Percentiles rank a stretch among this genome's conserved stretches.
phyloP scores from a whole-genome alignment of 257 asterid species.

The Ilex asprella region DNA sequence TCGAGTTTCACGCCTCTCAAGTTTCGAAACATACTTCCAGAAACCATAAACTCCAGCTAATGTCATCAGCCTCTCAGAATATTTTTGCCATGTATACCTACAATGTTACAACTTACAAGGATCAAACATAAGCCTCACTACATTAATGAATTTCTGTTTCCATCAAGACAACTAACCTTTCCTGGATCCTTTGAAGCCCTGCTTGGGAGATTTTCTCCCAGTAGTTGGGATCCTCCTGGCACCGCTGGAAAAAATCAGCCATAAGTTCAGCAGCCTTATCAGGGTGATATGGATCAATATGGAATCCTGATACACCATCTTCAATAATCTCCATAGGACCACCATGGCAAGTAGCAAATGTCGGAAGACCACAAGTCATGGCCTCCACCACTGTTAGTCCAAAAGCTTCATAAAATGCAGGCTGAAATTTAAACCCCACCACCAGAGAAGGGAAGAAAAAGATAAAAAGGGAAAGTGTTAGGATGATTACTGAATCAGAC shows the following conservation, averaged over 20 bases:
- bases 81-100: slow-evolving; percentile 93
- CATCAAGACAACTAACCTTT: slow-evolving; percentile 34
- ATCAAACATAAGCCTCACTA: neutral
- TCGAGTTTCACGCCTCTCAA: slow-evolving; percentile 85
- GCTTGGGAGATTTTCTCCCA: slow-evolving; percentile 65
- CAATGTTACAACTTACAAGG: neutral
- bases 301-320: slow-evolving; percentile 79
- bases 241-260: slow-evolving; percentile 59
- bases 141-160: neutral
- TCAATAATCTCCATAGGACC: slow-evolving; percentile 96
- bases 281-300: slow-evolving; percentile 90
- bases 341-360: slow-evolving; percentile 89
- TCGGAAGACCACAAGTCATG: slow-evolving; percentile 91
- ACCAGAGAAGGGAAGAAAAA: too few relatives aligned
- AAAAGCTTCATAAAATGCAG: slow-evolving; percentile 95
- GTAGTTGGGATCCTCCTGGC: slow-evolving; percentile 60
- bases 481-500: neutral
- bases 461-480: slow-evolving; percentile 1
- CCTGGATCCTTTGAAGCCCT: slow-evolving; percentile 50
- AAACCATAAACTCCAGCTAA: slow-evolving; percentile 88
- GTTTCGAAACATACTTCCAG: slow-evolving; percentile 88
- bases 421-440: slow-evolving; percentile 29
- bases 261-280: slow-evolving; percentile 54
- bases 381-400: slow-evolving; percentile 98
- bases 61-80: slow-evolving; percentile 92